Evolutionary conservation across 1,284 basidiomycete species (phyloP).

Genomic region (Agaricales sp.): DNA sequence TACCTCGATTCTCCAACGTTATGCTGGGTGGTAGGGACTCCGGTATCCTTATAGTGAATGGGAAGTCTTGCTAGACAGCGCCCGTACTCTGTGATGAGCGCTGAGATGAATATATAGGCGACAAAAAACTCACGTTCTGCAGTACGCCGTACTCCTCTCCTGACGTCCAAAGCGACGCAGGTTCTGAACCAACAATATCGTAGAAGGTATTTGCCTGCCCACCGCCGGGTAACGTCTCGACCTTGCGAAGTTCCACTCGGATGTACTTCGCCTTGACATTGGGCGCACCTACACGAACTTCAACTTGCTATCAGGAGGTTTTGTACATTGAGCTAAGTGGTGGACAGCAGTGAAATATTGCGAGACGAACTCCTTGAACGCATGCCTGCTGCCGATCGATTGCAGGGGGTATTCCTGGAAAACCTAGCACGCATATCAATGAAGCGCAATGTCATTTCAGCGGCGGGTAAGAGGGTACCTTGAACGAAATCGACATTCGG

Average conservation of each 20-base stretch:
- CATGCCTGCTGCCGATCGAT: slow-evolving; percentile 11
- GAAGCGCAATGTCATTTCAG: slow-evolving; percentile 7
- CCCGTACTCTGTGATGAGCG: slow-evolving; percentile 4
- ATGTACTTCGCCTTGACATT: slow-evolving; percentile 89
- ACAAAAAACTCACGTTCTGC: slow-evolving; percentile 42
- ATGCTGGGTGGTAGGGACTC: slow-evolving; percentile 78
- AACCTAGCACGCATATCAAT: slow-evolving; percentile 36
- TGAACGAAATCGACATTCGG: slow-evolving; percentile 79
- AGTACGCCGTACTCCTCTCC: slow-evolving; percentile 63
- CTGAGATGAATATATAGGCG: not conserved
- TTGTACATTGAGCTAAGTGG: not conserved
- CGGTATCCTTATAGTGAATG: slow-evolving; percentile 78
- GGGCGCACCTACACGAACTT: slow-evolving; percentile 60
- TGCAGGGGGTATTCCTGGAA: slow-evolving; percentile 70
- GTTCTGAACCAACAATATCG: slow-evolving; percentile 64
- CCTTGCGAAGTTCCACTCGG: slow-evolving; percentile 77
- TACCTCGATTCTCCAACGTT: slow-evolving; percentile 61
- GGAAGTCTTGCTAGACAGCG: slow-evolving; percentile 54
- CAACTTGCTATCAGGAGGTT: slow-evolving; percentile 49
- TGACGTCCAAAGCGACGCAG: slow-evolving; percentile 60
- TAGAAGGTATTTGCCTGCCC: slow-evolving; percentile 59
- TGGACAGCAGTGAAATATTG: slow-evolving; percentile 1
- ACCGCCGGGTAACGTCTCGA: slow-evolving; percentile 71
- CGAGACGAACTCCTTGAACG: slow-evolving; percentile 26
- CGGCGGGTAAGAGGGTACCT: slow-evolving; percentile 32